Evolutionary conservation across 2,329 filamentous ascomycete genomes (phyloP).

Genomic region (Podosphaera xanthii): DNA sequence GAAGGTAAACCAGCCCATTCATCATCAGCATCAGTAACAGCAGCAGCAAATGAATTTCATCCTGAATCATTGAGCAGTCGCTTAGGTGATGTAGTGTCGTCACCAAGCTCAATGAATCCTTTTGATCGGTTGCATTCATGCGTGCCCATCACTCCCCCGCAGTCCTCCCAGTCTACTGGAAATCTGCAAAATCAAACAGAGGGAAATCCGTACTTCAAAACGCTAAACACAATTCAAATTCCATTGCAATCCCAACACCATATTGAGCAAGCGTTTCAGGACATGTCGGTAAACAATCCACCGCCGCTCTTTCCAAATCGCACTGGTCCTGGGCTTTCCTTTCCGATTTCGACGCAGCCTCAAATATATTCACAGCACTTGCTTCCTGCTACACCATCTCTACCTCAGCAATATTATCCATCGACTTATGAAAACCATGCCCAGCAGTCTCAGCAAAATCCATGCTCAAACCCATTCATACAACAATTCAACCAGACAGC

Average conservation of each 20-base stretch:
- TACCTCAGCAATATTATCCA: conserved; percentile 14
- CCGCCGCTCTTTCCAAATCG: conserved; percentile 53
- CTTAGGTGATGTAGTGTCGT: conserved; percentile 5
- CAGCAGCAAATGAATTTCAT: conserved; percentile 22
- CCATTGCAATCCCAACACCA: conserved; percentile 21
- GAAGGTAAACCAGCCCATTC: conserved; percentile 18
- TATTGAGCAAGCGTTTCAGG: conserved; percentile 43
- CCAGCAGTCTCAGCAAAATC: conserved; percentile 10
- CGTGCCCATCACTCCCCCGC: conserved; percentile 28
- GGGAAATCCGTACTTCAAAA: conserved; percentile 13
- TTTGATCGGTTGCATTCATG: conserved; percentile 31
- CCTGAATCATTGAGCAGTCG: conserved; percentile 1
- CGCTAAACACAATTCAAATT: conserved; percentile 27
- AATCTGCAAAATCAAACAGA: conserved; percentile 31
- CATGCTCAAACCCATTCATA: conserved; percentile 14
- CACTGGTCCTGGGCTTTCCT: conserved; percentile 33
- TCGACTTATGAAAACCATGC: conserved; percentile 12
- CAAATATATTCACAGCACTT: conserved; percentile 17
- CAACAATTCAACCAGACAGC: conserved; percentile 8
- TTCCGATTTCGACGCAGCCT: conserved; percentile 20
- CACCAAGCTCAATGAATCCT: conserved; percentile 33
- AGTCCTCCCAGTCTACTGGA: conserved; percentile 42
- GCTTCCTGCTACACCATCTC: conserved; percentile 15
- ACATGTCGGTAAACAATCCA: conserved; percentile 37
- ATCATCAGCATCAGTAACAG: conserved; percentile 29